phyloP scores from a whole-genome alignment of 2,329 filamentous ascomycete genomes.

The Beauveria rudraprayagi region DNA sequence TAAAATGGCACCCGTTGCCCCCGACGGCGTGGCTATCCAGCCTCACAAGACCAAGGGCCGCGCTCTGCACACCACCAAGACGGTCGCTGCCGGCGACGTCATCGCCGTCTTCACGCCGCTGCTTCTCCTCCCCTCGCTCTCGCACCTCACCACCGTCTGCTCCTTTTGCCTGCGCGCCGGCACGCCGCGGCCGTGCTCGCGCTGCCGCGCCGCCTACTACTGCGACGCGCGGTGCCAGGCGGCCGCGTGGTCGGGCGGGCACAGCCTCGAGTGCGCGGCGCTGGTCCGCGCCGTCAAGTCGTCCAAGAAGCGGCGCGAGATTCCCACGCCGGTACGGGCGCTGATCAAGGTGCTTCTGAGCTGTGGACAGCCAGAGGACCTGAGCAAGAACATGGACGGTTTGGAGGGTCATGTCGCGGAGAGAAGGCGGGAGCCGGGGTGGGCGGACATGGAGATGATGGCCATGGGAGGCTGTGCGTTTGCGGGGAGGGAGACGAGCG shows the following conservation, averaged over 20 bases:
- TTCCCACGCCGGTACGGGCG: conserved; percentile 49
- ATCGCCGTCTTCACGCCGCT: conserved; percentile 38
- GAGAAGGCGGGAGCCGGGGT: conserved; percentile 29
- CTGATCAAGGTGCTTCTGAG: conserved; percentile 42
- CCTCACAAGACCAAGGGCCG: conserved; percentile 30
- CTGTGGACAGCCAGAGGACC: conserved; percentile 19
- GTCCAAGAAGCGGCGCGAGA: conserved; percentile 17
- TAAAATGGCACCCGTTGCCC: neutral
- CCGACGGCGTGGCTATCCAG: neutral
- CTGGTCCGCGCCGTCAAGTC: conserved; percentile 22
- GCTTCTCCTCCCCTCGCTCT: conserved; percentile 39
- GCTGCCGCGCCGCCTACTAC: conserved; percentile 46
- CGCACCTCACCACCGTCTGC: conserved; percentile 36
- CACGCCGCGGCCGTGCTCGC: conserved; percentile 36
- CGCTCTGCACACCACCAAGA: conserved; percentile 33
- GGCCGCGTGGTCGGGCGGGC: conserved; percentile 43
- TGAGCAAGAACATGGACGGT: conserved; percentile 25
- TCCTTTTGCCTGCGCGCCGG: conserved; percentile 37
- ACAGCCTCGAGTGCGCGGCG: conserved; percentile 48
- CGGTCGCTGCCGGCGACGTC: conserved; percentile 36
- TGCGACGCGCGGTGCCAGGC: conserved; percentile 47
- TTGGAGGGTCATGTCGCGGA: conserved; percentile 40
- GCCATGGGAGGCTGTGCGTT: conserved; percentile 35
- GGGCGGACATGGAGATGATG: conserved; percentile 43
- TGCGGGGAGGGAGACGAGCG: conserved; percentile 29